phyloP scores from a whole-genome alignment of 78 protist genomes.

The Dictyostelium firmibasis region DNA sequence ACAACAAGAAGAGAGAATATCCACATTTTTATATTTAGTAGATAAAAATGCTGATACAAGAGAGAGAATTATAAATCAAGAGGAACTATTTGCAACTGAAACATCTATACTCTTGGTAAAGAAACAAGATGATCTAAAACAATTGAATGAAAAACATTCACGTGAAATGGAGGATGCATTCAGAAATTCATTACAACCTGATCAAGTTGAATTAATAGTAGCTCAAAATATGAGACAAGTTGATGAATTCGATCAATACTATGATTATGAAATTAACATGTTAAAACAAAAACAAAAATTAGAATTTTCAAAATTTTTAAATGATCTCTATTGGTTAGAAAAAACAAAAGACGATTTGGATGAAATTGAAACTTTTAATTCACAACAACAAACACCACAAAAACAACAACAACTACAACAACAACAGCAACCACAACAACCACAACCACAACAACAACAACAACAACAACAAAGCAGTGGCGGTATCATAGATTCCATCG shows the following conservation, averaged over 20 bases:
- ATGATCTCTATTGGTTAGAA: constrained; percentile 69
- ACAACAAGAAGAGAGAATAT: constrained; percentile 23
- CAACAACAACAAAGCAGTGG: too few species aligned
- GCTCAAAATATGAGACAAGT: constrained; percentile 14
- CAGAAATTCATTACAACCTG: neutral
- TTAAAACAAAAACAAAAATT: constrained; percentile 44
- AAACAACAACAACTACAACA: too few species aligned
- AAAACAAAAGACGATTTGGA: constrained; percentile 65
- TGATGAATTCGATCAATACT: neutral
- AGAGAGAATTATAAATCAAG: constrained; percentile 61
- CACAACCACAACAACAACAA: too few species aligned
- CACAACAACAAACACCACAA: neutral
- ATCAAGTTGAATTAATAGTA: constrained; percentile 28
- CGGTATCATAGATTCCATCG: constrained; percentile 44
- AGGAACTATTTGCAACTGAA: constrained; percentile 50
- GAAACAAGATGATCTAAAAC: constrained; percentile 36
- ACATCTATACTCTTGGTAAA: constrained; percentile 16
- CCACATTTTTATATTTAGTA: constrained; percentile 37
- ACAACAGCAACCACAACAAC: too few species aligned
- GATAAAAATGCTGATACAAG: constrained; percentile 36
- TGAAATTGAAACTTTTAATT: constrained; percentile 8
- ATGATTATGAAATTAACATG: constrained; percentile 6
- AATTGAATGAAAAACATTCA: constrained; percentile 43
- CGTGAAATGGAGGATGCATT: constrained; percentile 57
- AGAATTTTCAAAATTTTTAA: constrained; percentile 48